These are phyloP conservation scores for Noccaea caerulescens DNA, from an alignment of 345 rosid species.

Conservation along the genomic window DNA sequence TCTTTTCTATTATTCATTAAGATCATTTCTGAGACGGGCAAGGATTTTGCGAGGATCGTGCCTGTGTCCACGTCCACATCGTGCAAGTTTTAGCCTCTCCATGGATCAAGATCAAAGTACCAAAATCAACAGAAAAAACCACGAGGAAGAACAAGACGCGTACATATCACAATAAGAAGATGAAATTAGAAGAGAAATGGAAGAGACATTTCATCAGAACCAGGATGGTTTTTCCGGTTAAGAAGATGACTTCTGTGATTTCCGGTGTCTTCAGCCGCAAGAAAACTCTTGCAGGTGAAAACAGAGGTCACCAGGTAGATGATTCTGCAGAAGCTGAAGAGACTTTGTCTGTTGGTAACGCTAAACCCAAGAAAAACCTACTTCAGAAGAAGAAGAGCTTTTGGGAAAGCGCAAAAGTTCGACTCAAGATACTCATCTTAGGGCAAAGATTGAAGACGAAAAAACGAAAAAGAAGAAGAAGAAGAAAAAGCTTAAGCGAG, in stretches of 20 bases:
- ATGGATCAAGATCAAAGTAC: constrained; percentile 44
- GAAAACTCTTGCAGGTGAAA: constrained; percentile 15
- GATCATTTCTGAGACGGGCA: constrained; percentile 8
- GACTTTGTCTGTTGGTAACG: constrained; percentile 1
- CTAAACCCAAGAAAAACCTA: background rate
- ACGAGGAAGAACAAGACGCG: background rate
- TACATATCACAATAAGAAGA: constrained; percentile 1
- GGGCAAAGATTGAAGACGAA: constrained; percentile 42
- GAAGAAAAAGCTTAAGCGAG: constrained; percentile 25
- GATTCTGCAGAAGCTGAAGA: constrained; percentile 13
- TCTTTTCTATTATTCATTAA: constrained; percentile 3
- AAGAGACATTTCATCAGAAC: constrained; percentile 17
- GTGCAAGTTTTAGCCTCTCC: constrained; percentile 23
- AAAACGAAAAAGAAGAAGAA: background rate
- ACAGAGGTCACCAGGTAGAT: constrained; percentile 20
- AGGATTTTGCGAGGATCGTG: constrained; percentile 6
- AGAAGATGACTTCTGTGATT: constrained; percentile 42
- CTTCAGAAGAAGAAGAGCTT: constrained; percentile 6
- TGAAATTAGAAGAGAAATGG: constrained; percentile 1
- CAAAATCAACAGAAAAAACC: constrained; percentile 40
- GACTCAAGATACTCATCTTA: constrained; percentile 35
- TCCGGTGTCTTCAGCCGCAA: constrained; percentile 41
- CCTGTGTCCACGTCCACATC: constrained; percentile 1
- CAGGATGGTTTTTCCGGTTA: constrained; percentile 9
- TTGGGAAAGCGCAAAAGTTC: constrained; percentile 16